Evolutionary conservation across 148 eudicot species (phyloP), one percentile per base, ranked within the genome.

Genomic region (Camellia lanceoleosa): DNA sequence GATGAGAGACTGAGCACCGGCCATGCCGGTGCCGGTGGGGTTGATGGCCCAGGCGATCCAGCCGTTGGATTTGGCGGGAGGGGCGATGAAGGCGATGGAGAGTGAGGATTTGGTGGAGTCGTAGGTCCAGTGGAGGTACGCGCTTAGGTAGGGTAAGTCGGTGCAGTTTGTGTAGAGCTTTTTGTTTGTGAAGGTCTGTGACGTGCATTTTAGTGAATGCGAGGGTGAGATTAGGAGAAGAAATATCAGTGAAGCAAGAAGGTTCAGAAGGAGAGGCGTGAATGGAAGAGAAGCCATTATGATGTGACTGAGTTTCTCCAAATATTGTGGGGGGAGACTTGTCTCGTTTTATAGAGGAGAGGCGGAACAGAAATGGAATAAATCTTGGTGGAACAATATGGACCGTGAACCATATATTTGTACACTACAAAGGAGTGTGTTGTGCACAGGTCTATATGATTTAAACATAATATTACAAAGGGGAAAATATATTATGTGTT

Each of bases 71-170:
- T 71, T 1, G 0, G 83, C 44, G n/a, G 85, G 81, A 11, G 85
- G 44, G 52, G 89, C 89, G 68, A 80, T 62, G 83, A 81, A 87
- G 81, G 81, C 89, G 54, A 84, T 51, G 77, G 85, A 71, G 49
- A 87, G 80, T 42, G 84, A 64, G 46, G 86, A 86, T 1, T 46
- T 15, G 68, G 86, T 16, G 13, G 77, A 68, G 74, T 62, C 5
- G 81, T 84, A 87, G 63, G 85, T 76, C 87, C 86, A 87, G 20
- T 87, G 87, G 30, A 87, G 87, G 83, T 78, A 56, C 3, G 85
- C 83, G 75, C 55, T 51, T 2, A 87, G 85, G 58, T 85, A 82
- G 3, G 87, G 85, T 3, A 87, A 79, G 76, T 81, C 86, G 20
- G 30, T 23, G 81, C 89, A 87, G 9, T 79, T 77, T 2, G 49